Conservation (phyloP, 2,329 filamentous ascomycete genomes). For the Claviceps quebecensis region DNA sequence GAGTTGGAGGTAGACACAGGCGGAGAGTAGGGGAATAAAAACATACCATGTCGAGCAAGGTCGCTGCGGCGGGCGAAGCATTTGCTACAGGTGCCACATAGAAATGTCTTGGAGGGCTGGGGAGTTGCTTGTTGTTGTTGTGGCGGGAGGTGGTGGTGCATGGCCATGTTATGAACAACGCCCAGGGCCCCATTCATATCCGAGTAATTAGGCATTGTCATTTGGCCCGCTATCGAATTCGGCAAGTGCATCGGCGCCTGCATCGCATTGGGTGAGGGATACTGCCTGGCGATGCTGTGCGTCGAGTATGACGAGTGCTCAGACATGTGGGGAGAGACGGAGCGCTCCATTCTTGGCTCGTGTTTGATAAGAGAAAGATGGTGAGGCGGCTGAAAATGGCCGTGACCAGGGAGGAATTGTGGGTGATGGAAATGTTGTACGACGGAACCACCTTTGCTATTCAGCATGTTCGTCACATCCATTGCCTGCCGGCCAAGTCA, state of each 20-base stretch:
- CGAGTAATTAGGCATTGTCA: conserved; percentile 28
- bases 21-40: background rate
- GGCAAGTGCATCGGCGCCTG: conserved; percentile 33
- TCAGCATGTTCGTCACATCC: conserved; percentile 39
- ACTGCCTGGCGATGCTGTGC: conserved; percentile 33
- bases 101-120: conserved; percentile 53
- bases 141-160: conserved; percentile 25
- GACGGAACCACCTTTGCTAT: conserved; percentile 29
- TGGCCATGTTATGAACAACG: conserved; percentile 22
- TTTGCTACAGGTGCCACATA: conserved; percentile 81
- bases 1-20: background rate
- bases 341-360: conserved; percentile 34
- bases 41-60: conserved; percentile 81
- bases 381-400: conserved; percentile 19
- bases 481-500: conserved; percentile 34
- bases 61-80: conserved; percentile 89
- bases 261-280: conserved; percentile 40
- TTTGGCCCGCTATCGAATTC: conserved; percentile 25
- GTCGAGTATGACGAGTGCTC: conserved; percentile 44
- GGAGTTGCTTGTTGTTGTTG: conserved; percentile 19
- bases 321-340: conserved; percentile 44
- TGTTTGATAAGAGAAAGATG: conserved; percentile 21
- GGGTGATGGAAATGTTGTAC: conserved; percentile 12
- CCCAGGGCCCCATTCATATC: conserved; percentile 20
- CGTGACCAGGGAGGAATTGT: conserved; percentile 18